Evolutionary conservation across 345 rosid genomes (phyloP), one percentile per base, ranked within the genome.

Genomic region (Linum usitatissimum): DNA sequence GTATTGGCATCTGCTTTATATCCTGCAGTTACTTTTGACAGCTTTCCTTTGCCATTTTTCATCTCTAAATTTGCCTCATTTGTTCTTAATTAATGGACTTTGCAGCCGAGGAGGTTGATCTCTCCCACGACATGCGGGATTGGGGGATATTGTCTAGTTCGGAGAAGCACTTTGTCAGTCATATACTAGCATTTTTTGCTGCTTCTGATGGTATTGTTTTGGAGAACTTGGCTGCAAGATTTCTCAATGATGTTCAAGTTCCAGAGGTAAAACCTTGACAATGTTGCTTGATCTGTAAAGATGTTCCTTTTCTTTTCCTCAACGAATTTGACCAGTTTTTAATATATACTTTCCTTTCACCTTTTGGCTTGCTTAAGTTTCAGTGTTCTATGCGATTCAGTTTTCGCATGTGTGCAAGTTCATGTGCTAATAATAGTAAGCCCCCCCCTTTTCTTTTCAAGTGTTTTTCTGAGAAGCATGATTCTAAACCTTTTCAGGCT

Each of bases 21-120:
- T 31, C 6, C 36, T 31, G 36, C 3, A 31, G 36, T 54, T 13
- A n/a, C 38, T n/a, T 18, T 45, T 55, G 42, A 28, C 6, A 31
- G 36, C 36, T 31, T 31, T 55, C 23, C 53, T 23, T 31, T 0
- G 1, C 40, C 19, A 6, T 56, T 30, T 55, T n/a, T 45, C 18
- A 30, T 57, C 6, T 55, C 51, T 21, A 6, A 6, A 38, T 55
- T n/a, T 39, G 61, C 34, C 48, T 6, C 23, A 9, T 34, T 48
- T 63, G 15, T 64, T 40, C 36, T n/a, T n/a, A n/a, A n/a, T 60
- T 60, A 36, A 19, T 53, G 36, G n/a, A 2, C 57, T n/a, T 66
- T 51, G 42, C 95, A 91, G 96, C 96, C 40, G 98, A 88, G 76
- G 96, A 91, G 74, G 96, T 86, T 66, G 96, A 91, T 79, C 92